Conservation (phyloP, 352 stramenopile genomes). For the Phytophthora sojae region DNA sequence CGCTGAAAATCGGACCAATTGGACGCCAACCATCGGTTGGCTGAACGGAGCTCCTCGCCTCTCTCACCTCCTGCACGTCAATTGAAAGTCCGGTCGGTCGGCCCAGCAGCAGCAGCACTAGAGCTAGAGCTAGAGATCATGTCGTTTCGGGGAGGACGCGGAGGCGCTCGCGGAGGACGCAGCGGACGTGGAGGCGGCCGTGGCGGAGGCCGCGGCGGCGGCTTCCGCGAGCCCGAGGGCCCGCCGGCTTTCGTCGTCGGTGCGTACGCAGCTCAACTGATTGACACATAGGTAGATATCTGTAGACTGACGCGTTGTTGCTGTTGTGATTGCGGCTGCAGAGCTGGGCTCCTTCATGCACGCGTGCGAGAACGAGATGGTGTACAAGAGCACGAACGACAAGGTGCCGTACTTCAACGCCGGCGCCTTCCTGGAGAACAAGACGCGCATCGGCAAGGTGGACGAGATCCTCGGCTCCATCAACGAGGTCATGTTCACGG, state of each 20-base stretch:
- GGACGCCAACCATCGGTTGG: slow-evolving; percentile 40
- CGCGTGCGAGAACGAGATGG: slow-evolving; percentile 97
- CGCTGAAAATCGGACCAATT: slow-evolving; percentile 19
- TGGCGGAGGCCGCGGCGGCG: slow-evolving; percentile 45
- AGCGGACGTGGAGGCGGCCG: slow-evolving; percentile 59
- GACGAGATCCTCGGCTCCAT: slow-evolving; percentile 99
- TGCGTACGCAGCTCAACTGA: slow-evolving; percentile 31
- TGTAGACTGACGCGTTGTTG: not conserved
- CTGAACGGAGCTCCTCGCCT: slow-evolving; percentile 24
- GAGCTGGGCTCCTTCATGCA: slow-evolving; percentile 97
- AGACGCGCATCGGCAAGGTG: slow-evolving; percentile 99
- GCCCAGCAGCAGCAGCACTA: slow-evolving; percentile 7
- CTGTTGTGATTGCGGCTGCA: slow-evolving; percentile 42
- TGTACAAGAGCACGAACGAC: slow-evolving; percentile 97
- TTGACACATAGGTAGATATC: not conserved
- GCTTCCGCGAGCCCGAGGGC: slow-evolving; percentile 68
- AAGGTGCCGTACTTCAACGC: slow-evolving; percentile 99
- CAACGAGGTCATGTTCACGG: slow-evolving; percentile 96
- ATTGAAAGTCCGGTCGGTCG: slow-evolving; percentile 18
- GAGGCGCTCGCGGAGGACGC: slow-evolving; percentile 52
- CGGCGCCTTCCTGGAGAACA: slow-evolving; percentile 98
- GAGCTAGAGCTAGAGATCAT: slow-evolving; percentile 30
- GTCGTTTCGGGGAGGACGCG: slow-evolving; percentile 69
- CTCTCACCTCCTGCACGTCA: slow-evolving; percentile 10
- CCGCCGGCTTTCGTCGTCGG: slow-evolving; percentile 77